phyloP scores from a whole-genome alignment of 2,329 filamentous ascomycete genomes.

The Penicillium glabrum region DNA sequence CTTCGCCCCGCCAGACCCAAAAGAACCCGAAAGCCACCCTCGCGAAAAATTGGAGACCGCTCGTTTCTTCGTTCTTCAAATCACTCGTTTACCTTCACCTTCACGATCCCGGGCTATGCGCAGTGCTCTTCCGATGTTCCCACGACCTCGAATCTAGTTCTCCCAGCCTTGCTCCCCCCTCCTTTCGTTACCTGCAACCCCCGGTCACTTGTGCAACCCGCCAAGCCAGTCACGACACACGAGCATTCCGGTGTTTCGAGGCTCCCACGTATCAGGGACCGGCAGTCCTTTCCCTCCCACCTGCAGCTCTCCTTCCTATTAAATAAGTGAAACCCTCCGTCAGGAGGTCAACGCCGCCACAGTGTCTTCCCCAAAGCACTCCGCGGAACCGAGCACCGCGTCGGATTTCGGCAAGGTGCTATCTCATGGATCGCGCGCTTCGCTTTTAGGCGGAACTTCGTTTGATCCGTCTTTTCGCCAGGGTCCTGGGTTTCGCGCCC shows the following conservation, averaged over 20 bases:
- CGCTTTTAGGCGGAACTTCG: constrained; percentile 61
- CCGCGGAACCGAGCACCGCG: constrained; percentile 36
- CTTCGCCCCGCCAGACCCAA: constrained; percentile 5
- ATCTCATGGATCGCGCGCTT: constrained; percentile 57
- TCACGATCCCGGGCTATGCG: not conserved
- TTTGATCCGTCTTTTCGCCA: constrained; percentile 52
- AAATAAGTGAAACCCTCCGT: constrained; percentile 22
- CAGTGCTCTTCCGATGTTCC: constrained; percentile 4
- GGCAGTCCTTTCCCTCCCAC: not conserved
- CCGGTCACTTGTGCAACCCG: constrained; percentile 3
- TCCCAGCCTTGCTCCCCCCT: not conserved
- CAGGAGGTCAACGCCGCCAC: constrained; percentile 34
- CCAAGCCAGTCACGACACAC: constrained; percentile 15
- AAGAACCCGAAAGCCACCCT: not conserved
- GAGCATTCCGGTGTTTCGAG: constrained; percentile 13
- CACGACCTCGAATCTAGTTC: not conserved
- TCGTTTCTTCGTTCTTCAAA: not conserved
- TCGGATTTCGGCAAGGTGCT: constrained; percentile 53
- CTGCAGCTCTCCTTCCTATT: not conserved
- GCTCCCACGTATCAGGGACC: constrained; percentile 12
- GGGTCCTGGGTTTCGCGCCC: constrained; percentile 51
- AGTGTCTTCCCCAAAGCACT: constrained; percentile 30
- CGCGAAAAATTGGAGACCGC: not conserved
- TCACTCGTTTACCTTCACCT: not conserved
- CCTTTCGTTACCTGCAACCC: not conserved